phyloP scores from a whole-genome alignment of 352 stramenopile species.

The Pythium utonaiense region DNA sequence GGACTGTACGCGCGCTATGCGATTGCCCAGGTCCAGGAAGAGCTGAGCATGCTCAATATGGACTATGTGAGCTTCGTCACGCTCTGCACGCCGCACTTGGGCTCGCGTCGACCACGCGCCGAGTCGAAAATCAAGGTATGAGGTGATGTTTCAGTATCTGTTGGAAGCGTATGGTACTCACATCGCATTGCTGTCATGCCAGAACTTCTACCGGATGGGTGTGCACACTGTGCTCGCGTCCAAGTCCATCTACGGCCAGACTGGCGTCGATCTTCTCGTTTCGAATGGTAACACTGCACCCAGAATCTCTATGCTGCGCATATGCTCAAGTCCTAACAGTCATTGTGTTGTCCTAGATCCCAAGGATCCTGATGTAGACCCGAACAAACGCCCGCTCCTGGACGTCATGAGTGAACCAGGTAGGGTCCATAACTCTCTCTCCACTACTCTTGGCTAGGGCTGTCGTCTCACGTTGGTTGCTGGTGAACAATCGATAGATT shows the following conservation, averaged over 20 bases:
- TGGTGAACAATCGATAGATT: too few species aligned
- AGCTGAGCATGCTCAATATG: slow-evolving; percentile 55
- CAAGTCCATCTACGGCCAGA: slow-evolving; percentile 65
- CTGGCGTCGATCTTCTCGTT: slow-evolving; percentile 69
- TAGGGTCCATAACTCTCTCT: too few species aligned
- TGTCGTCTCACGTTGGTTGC: not conserved
- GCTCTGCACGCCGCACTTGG: slow-evolving; percentile 76
- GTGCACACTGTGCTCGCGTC: slow-evolving; percentile 68
- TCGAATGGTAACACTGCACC: slow-evolving; percentile 13
- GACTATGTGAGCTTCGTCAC: slow-evolving; percentile 76
- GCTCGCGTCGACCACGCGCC: slow-evolving; percentile 59
- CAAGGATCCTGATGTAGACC: slow-evolving; percentile 4
- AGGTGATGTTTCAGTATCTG: not conserved
- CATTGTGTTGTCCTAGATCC: slow-evolving; percentile 8
- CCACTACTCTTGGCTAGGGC: too few species aligned
- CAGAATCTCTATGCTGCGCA: too few species aligned
- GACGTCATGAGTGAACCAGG: slow-evolving; percentile 62
- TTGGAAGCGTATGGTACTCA: not conserved
- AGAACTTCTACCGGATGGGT: slow-evolving; percentile 69
- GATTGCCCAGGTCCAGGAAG: slow-evolving; percentile 49
- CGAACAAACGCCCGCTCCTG: slow-evolving; percentile 34
- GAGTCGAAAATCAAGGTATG: slow-evolving; percentile 63
- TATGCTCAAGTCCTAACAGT: too few species aligned
- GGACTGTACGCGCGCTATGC: slow-evolving; percentile 74
- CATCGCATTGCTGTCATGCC: too few species aligned